Percentiles rank a stretch among this genome's conserved stretches.
phyloP scores from a whole-genome alignment of 805 yeast genomes.

The Myxozyma vanderwaltii region DNA sequence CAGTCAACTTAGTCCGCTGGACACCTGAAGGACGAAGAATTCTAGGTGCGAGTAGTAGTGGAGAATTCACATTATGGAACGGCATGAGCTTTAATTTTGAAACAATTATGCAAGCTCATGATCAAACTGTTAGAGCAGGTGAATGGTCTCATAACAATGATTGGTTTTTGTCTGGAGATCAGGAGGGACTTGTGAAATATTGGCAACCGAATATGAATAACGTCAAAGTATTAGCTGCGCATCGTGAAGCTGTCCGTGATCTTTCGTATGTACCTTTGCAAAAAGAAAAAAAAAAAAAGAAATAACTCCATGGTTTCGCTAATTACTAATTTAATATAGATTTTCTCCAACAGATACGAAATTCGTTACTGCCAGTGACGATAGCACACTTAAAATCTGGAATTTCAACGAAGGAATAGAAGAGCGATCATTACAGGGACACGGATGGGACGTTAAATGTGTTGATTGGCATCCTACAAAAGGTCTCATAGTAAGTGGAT shows the following conservation, averaged over 20 bases:
- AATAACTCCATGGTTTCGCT: not conserved
- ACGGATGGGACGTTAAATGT: conserved; percentile 98
- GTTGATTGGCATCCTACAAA: conserved; percentile 95
- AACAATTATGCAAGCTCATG: conserved; percentile 93
- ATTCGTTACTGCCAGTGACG: conserved; percentile 94
- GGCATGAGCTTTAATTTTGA: conserved; percentile 94
- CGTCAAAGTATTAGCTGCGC: conserved; percentile 77
- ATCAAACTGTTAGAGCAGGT: conserved; percentile 76
- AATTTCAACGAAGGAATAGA: conserved; percentile 85
- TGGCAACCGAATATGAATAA: conserved; percentile 99
- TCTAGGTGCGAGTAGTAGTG: conserved; percentile 85
- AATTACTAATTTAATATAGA: not conserved
- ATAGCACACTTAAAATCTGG: conserved; percentile 88
- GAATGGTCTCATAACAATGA: conserved; percentile 87
- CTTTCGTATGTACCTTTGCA: conserved; percentile 48
- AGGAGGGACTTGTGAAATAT: conserved; percentile 84
- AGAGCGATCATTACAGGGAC: conserved; percentile 81
- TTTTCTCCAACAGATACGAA: conserved; percentile 89
- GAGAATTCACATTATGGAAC: conserved; percentile 97
- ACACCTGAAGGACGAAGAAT: conserved; percentile 94
- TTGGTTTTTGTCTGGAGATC: conserved; percentile 94
- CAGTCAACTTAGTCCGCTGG: conserved; percentile 56
- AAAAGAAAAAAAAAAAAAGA: too few relatives aligned
- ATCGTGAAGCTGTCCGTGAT: conserved; percentile 81
- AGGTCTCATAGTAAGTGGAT: conserved; percentile 88